These are phyloP conservation scores for Wallacemonas sp. DNA, from an alignment of 208 protist species.

Conservation along the genomic window DNA sequence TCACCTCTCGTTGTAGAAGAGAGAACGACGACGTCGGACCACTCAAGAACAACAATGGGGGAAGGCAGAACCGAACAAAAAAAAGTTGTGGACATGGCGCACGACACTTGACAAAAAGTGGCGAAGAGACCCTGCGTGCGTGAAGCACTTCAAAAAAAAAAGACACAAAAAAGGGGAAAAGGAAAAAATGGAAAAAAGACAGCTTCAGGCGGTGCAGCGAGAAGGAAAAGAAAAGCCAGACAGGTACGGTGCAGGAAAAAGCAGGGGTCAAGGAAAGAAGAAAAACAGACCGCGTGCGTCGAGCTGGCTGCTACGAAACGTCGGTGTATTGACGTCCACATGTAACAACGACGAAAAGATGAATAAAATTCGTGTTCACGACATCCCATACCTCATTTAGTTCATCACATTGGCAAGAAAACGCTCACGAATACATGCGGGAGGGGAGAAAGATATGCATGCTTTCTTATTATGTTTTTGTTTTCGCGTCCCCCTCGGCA, in stretches of 20 bases:
- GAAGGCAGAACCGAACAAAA: neutral
- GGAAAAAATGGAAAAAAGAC: constrained; percentile 2
- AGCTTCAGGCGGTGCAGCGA: neutral
- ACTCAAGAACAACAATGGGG: constrained; percentile 8
- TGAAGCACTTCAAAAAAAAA: constrained; percentile 16
- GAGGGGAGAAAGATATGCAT: too few relatives aligned
- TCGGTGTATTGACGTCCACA: constrained; percentile 11
- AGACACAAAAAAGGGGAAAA: neutral
- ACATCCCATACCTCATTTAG: too few relatives aligned
- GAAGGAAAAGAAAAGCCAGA: constrained; percentile 3
- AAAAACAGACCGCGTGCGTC: constrained; percentile 6
- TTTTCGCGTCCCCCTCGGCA: too few relatives aligned
- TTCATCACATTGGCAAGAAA: too few relatives aligned
- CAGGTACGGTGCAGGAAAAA: neutral
- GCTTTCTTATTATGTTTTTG: too few relatives aligned
- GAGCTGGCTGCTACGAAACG: neutral
- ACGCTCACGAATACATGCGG: too few relatives aligned
- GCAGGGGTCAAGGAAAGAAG: constrained; percentile 8
- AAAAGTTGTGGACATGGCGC: neutral
- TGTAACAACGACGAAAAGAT: constrained; percentile 21
- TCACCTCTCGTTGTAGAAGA: too few relatives aligned
- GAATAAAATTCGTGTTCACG: too few relatives aligned
- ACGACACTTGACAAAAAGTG: neutral
- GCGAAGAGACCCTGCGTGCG: neutral
- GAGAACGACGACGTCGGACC: neutral